A percentile compares a stretch with the other conserved stretches of the same genome.
These are phyloP conservation scores for Pseudogymnoascus sp. DNA, from an alignment of 2,329 filamentous ascomycete species.

Conservation along the genomic window DNA sequence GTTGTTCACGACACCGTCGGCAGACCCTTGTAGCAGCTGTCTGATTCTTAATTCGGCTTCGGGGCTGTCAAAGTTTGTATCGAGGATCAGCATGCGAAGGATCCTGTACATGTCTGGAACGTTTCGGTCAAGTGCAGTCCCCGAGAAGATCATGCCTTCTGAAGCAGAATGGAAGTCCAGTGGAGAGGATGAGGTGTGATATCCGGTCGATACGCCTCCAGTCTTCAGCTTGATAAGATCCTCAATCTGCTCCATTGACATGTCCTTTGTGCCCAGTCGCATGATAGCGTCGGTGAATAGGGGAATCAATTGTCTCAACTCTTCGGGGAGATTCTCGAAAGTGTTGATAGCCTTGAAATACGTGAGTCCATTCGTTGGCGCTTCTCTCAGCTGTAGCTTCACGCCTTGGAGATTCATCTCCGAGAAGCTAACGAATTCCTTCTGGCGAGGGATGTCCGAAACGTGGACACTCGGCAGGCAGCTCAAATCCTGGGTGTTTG, in stretches of 20 bases:
- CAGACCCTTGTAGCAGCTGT: slow-evolving; percentile 77
- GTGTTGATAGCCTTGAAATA: slow-evolving; percentile 89
- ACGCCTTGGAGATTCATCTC: slow-evolving; percentile 60
- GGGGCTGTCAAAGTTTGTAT: slow-evolving; percentile 82
- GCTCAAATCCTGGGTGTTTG: slow-evolving; percentile 75
- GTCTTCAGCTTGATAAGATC: slow-evolving; percentile 95
- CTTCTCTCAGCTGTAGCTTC: slow-evolving; percentile 81
- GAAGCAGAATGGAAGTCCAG: slow-evolving; percentile 60
- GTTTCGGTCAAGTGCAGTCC: slow-evolving; percentile 84
- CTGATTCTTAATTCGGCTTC: slow-evolving; percentile 75
- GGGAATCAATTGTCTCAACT: slow-evolving; percentile 76
- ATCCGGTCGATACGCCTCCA: slow-evolving; percentile 77
- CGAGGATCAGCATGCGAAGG: slow-evolving; percentile 68
- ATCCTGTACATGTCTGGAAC: slow-evolving; percentile 87
- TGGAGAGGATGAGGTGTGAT: slow-evolving; percentile 75
- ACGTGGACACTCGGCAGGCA: slow-evolving; percentile 84
- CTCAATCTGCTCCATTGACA: slow-evolving; percentile 90
- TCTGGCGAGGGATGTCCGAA: slow-evolving; percentile 75
- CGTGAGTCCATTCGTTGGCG: slow-evolving; percentile 88
- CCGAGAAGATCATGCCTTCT: slow-evolving; percentile 78
- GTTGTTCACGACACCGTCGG: slow-evolving; percentile 83
- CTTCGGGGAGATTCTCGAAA: slow-evolving; percentile 71
- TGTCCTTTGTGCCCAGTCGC: slow-evolving; percentile 80
- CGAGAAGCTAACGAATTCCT: slow-evolving; percentile 51
- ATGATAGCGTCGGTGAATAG: slow-evolving; percentile 89